Evolutionary conservation across 805 yeast species (phyloP), one percentile per base, ranked within the genome.

Genomic region (Saccharomyces cerevisiae): DNA sequence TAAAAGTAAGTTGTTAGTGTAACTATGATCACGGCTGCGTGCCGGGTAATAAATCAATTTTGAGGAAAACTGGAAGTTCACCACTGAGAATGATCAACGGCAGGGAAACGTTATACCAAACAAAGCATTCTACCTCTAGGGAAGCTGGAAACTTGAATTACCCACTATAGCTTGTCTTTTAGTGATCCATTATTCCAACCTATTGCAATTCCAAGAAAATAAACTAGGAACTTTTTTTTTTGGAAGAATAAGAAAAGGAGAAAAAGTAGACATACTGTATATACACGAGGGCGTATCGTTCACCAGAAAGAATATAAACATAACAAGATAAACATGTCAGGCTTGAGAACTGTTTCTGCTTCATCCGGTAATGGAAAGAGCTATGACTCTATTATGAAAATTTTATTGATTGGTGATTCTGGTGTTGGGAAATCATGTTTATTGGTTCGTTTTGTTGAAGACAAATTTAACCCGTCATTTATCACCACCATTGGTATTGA

Each of bases 401-500:
- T 92, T 64, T 79, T 92, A 62, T 81, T 92, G 61, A 96, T 92
- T 60, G 98, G 98, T 55, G 97, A 91, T 75, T 87, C 96, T 31
- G 89, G 89, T 56, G 94, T 87, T 48, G 95, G 95, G 41, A 87
- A 87, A 68, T 86, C 97, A 46, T 92, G 97, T 77, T 78, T 91
- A 56, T 77, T 91, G 64, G 81, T 92, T 59, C 83, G 98, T 68
- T 92, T 92, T 73, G 96, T 92, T 56, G 97, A 90, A 64, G 97
- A 92, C 73, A 91, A 90, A 73, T 94, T 94, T 77, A 91, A 92
- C 65, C 97, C 98, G 4, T 83, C 94, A 22, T 94, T 92, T 73
- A 94, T 94, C 74, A 90, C 98, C 56, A 94, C 99, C 49, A 94
- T 94, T 66, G 99, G 99, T 53, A 94, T 94, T 65, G 99, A 94